Evolutionary conservation across 805 yeast genomes (phyloP).

Genomic region (Schwanniomyces yamadae): DNA sequence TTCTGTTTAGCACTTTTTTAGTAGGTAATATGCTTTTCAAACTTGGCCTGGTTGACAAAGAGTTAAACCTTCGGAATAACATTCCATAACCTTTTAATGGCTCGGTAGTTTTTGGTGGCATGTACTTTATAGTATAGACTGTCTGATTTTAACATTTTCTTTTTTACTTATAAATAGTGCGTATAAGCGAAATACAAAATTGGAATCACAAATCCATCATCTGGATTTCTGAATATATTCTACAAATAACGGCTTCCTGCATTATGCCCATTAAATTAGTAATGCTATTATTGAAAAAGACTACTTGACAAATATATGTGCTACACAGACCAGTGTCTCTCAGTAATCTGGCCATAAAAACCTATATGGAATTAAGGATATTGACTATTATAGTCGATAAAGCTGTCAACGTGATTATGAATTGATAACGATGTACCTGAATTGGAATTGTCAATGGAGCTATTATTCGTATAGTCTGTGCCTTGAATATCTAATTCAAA

Average conservation of each 20-base stretch:
- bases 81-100: too few relatives aligned
- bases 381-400: constrained; percentile 23
- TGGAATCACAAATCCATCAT: neutral
- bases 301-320: too few relatives aligned
- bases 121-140: too few relatives aligned
- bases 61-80: constrained; percentile 6
- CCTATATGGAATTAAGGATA: neutral
- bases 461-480: constrained; percentile 8
- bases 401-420: constrained; percentile 17
- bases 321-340: neutral
- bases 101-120: too few relatives aligned
- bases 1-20: constrained; percentile 53
- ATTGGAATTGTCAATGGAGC: constrained; percentile 7
- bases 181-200: neutral
- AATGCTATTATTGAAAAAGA: too few relatives aligned
- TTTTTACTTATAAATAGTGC: neutral
- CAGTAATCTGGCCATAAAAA: neutral
- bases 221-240: too few relatives aligned
- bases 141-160: too few relatives aligned
- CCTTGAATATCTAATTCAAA: constrained; percentile 10
- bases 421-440: constrained; percentile 6
- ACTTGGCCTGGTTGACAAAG: constrained; percentile 19
- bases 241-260: too few relatives aligned
- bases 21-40: constrained; percentile 49
- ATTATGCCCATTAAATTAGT: neutral